These are phyloP conservation scores for Hyphodiscus sp. DNA, from an alignment of 2,329 filamentous ascomycete species.

Conservation along the genomic window DNA sequence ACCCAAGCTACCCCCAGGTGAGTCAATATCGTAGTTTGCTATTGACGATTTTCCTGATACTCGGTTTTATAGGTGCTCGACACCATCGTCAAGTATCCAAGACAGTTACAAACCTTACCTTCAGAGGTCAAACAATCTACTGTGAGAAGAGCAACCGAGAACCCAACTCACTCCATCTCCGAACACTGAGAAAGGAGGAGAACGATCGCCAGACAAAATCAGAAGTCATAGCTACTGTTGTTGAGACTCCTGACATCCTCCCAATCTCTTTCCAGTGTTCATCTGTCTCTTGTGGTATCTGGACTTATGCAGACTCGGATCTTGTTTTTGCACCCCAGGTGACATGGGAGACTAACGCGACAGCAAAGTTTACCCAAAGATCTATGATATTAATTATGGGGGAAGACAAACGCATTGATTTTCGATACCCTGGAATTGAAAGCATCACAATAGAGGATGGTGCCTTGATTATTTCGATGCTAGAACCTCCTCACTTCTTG, in stretches of 20 bases:
- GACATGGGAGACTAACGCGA: constrained; percentile 35
- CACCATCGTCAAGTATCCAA: neutral
- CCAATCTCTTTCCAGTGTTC: constrained; percentile 29
- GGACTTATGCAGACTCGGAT: constrained; percentile 33
- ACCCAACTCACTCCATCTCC: constrained; percentile 18
- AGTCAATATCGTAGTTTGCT: neutral
- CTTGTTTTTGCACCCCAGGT: constrained; percentile 37
- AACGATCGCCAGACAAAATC: constrained; percentile 7
- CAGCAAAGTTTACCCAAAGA: constrained; percentile 30
- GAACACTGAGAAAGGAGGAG: constrained; percentile 20
- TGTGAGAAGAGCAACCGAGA: constrained; percentile 18
- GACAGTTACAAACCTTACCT: constrained; percentile 4
- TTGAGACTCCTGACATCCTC: constrained; percentile 9
- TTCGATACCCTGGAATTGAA: constrained; percentile 34
- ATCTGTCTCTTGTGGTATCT: constrained; percentile 36
- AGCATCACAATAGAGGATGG: constrained; percentile 37
- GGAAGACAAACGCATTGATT: constrained; percentile 35
- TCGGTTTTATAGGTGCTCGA: neutral
- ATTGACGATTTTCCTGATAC: neutral
- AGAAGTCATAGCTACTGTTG: neutral
- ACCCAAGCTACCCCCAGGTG: constrained; percentile 8
- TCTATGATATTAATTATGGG: constrained; percentile 36
- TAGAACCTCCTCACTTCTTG: constrained; percentile 45
- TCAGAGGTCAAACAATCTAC: constrained; percentile 19
- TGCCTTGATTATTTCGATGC: constrained; percentile 44